A percentile compares a stretch with the other conserved stretches of the same genome.
phyloP scores from a whole-genome alignment of 176 grass and related monocot species.

The Eragrostis curvula region DNA sequence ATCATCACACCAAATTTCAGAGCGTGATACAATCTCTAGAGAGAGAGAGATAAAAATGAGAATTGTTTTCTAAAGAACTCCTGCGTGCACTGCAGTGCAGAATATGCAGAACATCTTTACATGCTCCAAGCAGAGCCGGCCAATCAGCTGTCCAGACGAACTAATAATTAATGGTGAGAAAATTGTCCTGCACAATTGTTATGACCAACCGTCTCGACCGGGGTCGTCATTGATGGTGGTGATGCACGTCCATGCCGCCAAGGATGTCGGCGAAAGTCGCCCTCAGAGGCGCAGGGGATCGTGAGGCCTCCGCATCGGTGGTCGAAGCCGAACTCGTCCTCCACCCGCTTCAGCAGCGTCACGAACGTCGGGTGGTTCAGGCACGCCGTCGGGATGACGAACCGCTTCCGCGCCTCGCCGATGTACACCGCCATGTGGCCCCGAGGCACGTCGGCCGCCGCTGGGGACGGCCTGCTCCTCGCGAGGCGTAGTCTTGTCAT shows the following conservation, averaged over 20 bases:
- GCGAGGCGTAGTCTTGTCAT: constrained; percentile 50
- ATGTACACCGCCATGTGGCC: constrained; percentile 67
- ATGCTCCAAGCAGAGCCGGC: too few species aligned
- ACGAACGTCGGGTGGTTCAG: constrained; percentile 61
- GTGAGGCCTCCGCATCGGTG: constrained; percentile 54
- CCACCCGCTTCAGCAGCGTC: constrained; percentile 53
- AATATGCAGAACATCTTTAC: too few species aligned
- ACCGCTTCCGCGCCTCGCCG: constrained; percentile 48
- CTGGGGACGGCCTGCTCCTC: neutral
- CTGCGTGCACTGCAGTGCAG: too few species aligned
- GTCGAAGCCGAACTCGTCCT: constrained; percentile 70
- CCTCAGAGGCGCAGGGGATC: constrained; percentile 52
- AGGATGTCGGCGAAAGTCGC: constrained; percentile 47
- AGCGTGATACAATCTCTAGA: too few species aligned
- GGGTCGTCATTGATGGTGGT: neutral
- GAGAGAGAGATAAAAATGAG: too few species aligned
- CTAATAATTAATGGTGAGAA: too few species aligned
- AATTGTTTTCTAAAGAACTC: neutral
- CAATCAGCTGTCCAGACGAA: neutral
- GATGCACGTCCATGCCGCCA: neutral
- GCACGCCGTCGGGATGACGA: constrained; percentile 63
- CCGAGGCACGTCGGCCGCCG: constrained; percentile 44
- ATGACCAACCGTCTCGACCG: too few species aligned
- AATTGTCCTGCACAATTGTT: too few species aligned
- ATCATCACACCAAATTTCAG: too few species aligned